Evolutionary conservation across 2,329 filamentous ascomycete species (phyloP), one percentile per base, ranked within the genome.

Genomic region (Pseudogymnoascus sp.): DNA sequence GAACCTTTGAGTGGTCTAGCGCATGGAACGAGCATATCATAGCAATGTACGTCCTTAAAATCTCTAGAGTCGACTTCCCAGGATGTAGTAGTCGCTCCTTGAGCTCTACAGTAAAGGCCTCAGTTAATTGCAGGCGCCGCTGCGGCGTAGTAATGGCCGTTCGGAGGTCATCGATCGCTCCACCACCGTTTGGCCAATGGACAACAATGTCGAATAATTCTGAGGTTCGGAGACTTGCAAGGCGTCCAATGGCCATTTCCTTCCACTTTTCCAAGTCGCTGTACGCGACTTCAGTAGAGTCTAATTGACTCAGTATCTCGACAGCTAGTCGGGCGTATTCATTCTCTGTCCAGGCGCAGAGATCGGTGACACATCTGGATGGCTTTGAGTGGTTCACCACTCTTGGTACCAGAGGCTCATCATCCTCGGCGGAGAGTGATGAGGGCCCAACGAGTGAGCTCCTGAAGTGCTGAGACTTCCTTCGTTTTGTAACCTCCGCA

Each of bases 151-250:
- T 88, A 31, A 90, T 82, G 50, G 87, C 85, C 60, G 86, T 82
- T 64, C 87, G 81, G 64, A 93, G 81, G 69, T 94, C 90, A 31
- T 90, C 82, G 2, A 94, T 79, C 0, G 87, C 90, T 2, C 86
- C 86, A 61, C 81, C 79, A 66, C 87, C 90, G 36, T 80, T 74
- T 3, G 89, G 88, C 89, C 89, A 94, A 62, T 82, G 79, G 62
- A 89, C 80, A 50, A 92, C 85, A 69, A 93, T 92, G 69, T 92
- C 88, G 68, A 92, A 93, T 8, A 94, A 77, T 69, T 91, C 85
- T 6, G 81, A 78, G 50, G 88, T 89, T 44, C 90, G 82, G 57
- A 89, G 77, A 15, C 83, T 80, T 2, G 88, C 89, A 13, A 93
- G 79, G 47, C 86, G 82, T 2, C 82, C 83, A 47, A 90, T 73